Conservation (phyloP, 352 stramenopile species). For the Aphanomyces astaci region DNA sequence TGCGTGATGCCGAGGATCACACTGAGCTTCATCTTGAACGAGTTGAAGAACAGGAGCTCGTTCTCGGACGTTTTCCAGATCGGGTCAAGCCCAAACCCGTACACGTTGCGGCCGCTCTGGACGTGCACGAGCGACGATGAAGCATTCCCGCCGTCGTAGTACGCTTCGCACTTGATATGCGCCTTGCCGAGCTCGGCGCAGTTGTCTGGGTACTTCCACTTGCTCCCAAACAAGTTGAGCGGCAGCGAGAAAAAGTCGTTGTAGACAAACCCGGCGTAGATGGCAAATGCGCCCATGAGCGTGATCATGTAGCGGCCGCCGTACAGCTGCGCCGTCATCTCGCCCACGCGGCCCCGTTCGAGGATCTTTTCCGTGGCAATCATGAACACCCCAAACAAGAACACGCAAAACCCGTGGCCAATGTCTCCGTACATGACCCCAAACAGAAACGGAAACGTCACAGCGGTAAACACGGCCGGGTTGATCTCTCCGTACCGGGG, state of each 20-base stretch:
- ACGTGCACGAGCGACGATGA: conserved; percentile 54
- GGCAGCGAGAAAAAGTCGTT: conserved; percentile 99
- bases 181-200: conserved; percentile 49
- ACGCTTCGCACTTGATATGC: conserved; percentile 57
- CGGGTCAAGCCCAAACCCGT: conserved; percentile 96
- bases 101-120: conserved; percentile 82
- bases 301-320: conserved; percentile 96
- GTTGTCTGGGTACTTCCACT: conserved; percentile 82
- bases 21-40: conserved; percentile 99
- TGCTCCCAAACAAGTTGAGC: conserved; percentile 95
- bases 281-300: conserved; percentile 98
- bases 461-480: conserved; percentile 96
- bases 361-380: conserved; percentile 90
- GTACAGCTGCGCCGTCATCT: conserved; percentile 90
- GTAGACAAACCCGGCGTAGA: conserved; percentile 98
- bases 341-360: conserved; percentile 74
- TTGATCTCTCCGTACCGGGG: conserved; percentile 98
- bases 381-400: conserved; percentile 91
- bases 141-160: conserved; percentile 74
- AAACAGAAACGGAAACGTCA: conserved; percentile 99
- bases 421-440: conserved; percentile 99
- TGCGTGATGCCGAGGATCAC: conserved; percentile 98
- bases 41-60: conserved; percentile 99
- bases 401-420: conserved; percentile 93
- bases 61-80: conserved; percentile 97